A percentile compares a stretch with the other conserved stretches of the same genome.
Conservation (phyloP, 257 asterid species). For the Solanum chilense region DNA sequence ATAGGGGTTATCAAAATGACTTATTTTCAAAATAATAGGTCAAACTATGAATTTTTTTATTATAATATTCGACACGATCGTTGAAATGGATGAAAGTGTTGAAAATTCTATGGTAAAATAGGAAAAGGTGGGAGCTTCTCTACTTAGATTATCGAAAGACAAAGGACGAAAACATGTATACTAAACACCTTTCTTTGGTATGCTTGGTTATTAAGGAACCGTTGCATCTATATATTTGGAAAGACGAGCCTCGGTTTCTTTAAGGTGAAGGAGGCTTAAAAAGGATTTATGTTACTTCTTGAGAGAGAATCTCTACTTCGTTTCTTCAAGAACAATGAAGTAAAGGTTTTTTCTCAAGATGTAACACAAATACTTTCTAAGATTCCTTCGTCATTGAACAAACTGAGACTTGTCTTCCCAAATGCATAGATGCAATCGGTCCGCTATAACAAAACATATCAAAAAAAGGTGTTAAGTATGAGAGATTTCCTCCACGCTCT, state of each 20-base stretch:
- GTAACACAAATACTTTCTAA: conserved; percentile 33
- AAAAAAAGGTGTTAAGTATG: conserved; percentile 59
- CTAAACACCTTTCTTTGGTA: too few species aligned
- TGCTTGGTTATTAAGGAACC: too few species aligned
- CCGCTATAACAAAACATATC: conserved; percentile 77
- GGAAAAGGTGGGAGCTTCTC: conserved; percentile 66
- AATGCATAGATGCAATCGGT: conserved; percentile 51
- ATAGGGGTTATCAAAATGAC: not conserved
- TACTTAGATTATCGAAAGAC: too few species aligned
- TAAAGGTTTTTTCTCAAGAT: conserved; percentile 50
- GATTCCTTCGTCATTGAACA: conserved; percentile 45
- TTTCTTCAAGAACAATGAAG: conserved; percentile 28
- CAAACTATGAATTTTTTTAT: not conserved
- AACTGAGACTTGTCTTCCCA: conserved; percentile 47
- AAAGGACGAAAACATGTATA: too few species aligned
- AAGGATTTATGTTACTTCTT: conserved; percentile 33
- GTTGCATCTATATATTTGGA: conserved; percentile 14
- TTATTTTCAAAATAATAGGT: not conserved
- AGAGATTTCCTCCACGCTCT: conserved; percentile 54
- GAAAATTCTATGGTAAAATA: conserved; percentile 50
- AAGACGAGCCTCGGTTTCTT: conserved; percentile 45
- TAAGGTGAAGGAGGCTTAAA: conserved; percentile 31
- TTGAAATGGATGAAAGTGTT: conserved; percentile 61
- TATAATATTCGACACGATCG: conserved; percentile 47
- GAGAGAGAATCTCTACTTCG: conserved; percentile 62